Evolutionary conservation across 1,284 basidiomycete species (phyloP).

Genomic region (Rhodotorula sp.): DNA sequence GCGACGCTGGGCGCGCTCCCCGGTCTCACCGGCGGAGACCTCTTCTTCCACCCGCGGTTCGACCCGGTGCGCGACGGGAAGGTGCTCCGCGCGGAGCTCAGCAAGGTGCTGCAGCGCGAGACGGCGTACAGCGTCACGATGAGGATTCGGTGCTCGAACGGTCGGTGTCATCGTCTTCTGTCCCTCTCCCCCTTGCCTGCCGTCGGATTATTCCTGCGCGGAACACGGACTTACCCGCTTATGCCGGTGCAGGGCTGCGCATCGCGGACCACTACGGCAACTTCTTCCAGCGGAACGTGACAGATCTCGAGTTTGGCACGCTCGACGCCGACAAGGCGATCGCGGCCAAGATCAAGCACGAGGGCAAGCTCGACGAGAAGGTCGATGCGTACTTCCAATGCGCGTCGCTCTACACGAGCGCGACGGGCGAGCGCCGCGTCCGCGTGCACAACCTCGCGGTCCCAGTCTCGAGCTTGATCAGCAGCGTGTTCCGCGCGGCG

Average conservation of each 20-base stretch:
- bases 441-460: constrained; percentile 82
- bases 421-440: constrained; percentile 77
- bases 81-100: constrained; percentile 71
- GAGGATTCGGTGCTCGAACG: constrained; percentile 82
- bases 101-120: constrained; percentile 68
- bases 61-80: constrained; percentile 68
- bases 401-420: constrained; percentile 86
- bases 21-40: constrained; percentile 83
- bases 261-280: constrained; percentile 75
- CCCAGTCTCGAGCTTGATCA: constrained; percentile 77
- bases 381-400: constrained; percentile 81
- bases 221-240: neutral
- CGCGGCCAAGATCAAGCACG: constrained; percentile 67
- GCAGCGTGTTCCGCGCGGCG: constrained; percentile 87
- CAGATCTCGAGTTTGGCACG: constrained; percentile 77
- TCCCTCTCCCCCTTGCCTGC: neutral
- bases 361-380: constrained; percentile 67
- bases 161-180: constrained; percentile 54
- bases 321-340: constrained; percentile 82
- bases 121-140: constrained; percentile 81
- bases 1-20: constrained; percentile 78
- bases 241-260: constrained; percentile 62
- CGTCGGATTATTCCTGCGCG: no score
- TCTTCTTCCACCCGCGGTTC: constrained; percentile 92
- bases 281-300: constrained; percentile 73